phyloP scores from a whole-genome alignment of 495 filamentous ascomycete species.

The Trichoderma asperelloides region DNA sequence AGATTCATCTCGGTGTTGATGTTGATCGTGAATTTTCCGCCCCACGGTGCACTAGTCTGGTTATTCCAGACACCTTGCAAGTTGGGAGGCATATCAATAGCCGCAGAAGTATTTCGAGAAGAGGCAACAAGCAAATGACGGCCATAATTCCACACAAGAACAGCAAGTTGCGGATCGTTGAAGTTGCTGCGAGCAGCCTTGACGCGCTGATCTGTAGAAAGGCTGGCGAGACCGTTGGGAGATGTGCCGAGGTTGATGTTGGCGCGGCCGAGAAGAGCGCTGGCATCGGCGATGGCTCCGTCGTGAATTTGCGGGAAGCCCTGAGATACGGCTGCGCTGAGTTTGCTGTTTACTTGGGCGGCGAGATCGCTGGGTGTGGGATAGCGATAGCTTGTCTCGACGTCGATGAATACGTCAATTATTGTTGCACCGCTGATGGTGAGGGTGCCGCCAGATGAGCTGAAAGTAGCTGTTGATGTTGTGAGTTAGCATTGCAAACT shows the following conservation, averaged over 20 bases:
- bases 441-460: slow-evolving; percentile 12
- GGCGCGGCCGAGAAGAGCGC: slow-evolving; percentile 28
- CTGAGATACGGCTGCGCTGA: slow-evolving; percentile 15
- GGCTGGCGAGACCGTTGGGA: slow-evolving; percentile 12
- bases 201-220: slow-evolving; percentile 28
- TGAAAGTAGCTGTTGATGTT: slow-evolving; percentile 21
- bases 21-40: slow-evolving; percentile 48
- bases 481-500: slow-evolving; percentile 8
- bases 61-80: slow-evolving; percentile 52
- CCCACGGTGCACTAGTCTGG: slow-evolving; percentile 41
- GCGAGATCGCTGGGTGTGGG: slow-evolving; percentile 17
- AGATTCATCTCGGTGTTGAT: slow-evolving; percentile 57
- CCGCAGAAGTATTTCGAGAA: slow-evolving; percentile 23
- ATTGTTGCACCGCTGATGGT: slow-evolving; percentile 16
- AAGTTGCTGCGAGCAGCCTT: slow-evolving; percentile 11
- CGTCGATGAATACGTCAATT: slow-evolving; percentile 17
- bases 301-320: slow-evolving; percentile 13
- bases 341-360: slow-evolving; percentile 20
- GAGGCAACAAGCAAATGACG: slow-evolving; percentile 40
- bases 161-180: slow-evolving; percentile 31
- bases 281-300: slow-evolving; percentile 12
- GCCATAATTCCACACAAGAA: slow-evolving; percentile 40
- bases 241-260: slow-evolving; percentile 23
- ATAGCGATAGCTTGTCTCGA: slow-evolving; percentile 18
- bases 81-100: slow-evolving; percentile 39